Base-by-base conservation (phyloP, 1,284 basidiomycete genomes). In the Pholiota adiposa region DNA sequence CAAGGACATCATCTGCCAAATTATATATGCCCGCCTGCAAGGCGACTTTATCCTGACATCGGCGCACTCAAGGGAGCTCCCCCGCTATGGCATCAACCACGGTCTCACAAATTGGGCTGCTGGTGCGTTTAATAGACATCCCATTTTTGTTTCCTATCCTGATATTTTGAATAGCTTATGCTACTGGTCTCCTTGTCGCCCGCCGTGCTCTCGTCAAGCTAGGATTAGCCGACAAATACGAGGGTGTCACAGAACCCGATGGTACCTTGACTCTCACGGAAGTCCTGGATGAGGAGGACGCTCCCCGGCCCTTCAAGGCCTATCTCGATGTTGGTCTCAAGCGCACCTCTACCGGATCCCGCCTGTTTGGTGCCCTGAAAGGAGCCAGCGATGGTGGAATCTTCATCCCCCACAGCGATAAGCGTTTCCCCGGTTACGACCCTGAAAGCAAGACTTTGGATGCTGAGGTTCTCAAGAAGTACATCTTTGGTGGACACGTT, bases 41-140 rank as follows among this genome's bases (percentile, higher is more conserved):
- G 97, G 97, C 69, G 97, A 99, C 80, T 92, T 97, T 72, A 88
- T 99, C 68, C 83, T 99, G 66, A 88, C 88, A 63, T 84, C 93
- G 60, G 96, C 96, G 61, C 88, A 84, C 66, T 98, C 97, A 61
- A 87, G 85, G 75, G 97, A 99, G 80, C 90, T 99, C 52, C 93
- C 94, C 60, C 85, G 89, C 73, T 99, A 97, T 77, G 97, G 97
- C 67, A 97, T 99, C 80, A 93, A 94, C 78, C 96, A 99, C 77
- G 97, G 97, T 81, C 84, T 99, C 52, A 96, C 96, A 67, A 99
- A 99, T 86, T 99, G 97, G 97, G 85, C 96, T 67, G 96, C 97
- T 66, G 92, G 92, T 93, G 70, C 52, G 72, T 68, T 19, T n/a
- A 34, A 12, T n/a, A 25, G 25, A 6, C 0, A 16, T 18, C 60